phyloP scores from a whole-genome alignment of 495 filamentous ascomycete species.

The Penicillium silybi region DNA sequence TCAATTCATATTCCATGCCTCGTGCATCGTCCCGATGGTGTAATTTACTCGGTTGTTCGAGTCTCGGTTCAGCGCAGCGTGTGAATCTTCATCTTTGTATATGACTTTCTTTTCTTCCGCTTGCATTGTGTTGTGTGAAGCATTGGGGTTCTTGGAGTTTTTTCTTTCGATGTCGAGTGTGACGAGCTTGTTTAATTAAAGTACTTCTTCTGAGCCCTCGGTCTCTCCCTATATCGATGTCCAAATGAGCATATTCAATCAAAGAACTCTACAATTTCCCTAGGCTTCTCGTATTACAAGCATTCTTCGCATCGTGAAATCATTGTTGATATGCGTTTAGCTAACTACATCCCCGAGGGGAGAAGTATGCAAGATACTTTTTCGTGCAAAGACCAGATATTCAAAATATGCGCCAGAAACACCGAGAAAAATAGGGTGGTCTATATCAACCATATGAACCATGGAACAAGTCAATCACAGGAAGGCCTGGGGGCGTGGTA shows the following conservation, averaged over 20 bases:
- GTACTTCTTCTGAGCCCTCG: not conserved
- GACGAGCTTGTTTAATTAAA: conserved; percentile 6
- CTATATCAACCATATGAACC: conserved; percentile 20
- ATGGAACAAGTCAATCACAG: conserved; percentile 17
- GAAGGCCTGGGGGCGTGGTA: conserved; percentile 23
- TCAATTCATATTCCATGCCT: conserved; percentile 5
- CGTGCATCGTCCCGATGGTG: conserved; percentile 7
- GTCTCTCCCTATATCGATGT: not conserved
- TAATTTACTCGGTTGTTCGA: conserved; percentile 4
- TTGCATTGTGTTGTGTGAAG: conserved; percentile 12
- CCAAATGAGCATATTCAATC: not conserved
- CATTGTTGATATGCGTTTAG: conserved; percentile 16
- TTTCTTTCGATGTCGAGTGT: not conserved
- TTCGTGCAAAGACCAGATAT: conserved; percentile 22
- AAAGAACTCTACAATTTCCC: not conserved
- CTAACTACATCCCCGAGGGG: conserved; percentile 18
- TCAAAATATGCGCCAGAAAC: conserved; percentile 26
- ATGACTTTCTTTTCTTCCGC: conserved; percentile 13
- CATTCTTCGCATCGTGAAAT: conserved; percentile 1
- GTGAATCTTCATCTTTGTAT: conserved; percentile 17
- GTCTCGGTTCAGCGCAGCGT: conserved; percentile 19
- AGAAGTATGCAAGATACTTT: conserved; percentile 23
- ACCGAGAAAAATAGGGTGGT: conserved; percentile 21
- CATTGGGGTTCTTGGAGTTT: conserved; percentile 12
- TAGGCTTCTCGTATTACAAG: not conserved